phyloP scores from a whole-genome alignment of 2,329 filamentous ascomycete genomes.

The Penicillium sclerotiorum region DNA sequence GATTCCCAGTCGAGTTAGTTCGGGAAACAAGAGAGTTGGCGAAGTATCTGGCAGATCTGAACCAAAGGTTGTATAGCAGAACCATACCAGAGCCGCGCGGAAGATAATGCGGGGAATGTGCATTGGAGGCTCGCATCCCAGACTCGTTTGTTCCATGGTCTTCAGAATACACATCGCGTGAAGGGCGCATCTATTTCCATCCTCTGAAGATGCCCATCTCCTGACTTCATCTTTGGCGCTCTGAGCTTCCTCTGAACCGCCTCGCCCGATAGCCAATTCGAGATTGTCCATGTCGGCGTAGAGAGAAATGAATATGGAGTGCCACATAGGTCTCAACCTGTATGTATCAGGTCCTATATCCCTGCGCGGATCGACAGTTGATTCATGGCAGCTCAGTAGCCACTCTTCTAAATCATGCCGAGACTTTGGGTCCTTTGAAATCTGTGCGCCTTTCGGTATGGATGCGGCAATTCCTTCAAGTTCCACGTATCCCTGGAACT shows the following conservation, averaged over 20 bases:
- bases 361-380: constrained; percentile 7
- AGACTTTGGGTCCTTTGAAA: constrained; percentile 21
- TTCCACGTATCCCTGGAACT: constrained; percentile 21
- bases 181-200: constrained; percentile 13
- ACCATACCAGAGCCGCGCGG: constrained; percentile 12
- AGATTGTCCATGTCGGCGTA: constrained; percentile 30
- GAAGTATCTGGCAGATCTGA: not conserved
- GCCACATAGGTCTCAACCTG: constrained; percentile 31
- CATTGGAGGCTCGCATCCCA: constrained; percentile 12
- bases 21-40: constrained; percentile 4
- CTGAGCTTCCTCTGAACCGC: constrained; percentile 23
- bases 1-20: constrained; percentile 2
- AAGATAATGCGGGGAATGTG: constrained; percentile 12
- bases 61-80: constrained; percentile 11
- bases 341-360: constrained; percentile 17
- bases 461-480: constrained; percentile 25
- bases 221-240: constrained; percentile 12
- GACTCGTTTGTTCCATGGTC: constrained; percentile 3
- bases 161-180: constrained; percentile 12
- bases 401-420: not conserved
- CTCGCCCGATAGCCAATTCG: constrained; percentile 31
- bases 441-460: too few species aligned
- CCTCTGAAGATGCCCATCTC: constrained; percentile 27
- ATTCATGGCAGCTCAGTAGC: constrained; percentile 13
- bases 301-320: constrained; percentile 30